phyloP scores from a whole-genome alignment of 306 rosid species.

The Lathyrus aphaca region DNA sequence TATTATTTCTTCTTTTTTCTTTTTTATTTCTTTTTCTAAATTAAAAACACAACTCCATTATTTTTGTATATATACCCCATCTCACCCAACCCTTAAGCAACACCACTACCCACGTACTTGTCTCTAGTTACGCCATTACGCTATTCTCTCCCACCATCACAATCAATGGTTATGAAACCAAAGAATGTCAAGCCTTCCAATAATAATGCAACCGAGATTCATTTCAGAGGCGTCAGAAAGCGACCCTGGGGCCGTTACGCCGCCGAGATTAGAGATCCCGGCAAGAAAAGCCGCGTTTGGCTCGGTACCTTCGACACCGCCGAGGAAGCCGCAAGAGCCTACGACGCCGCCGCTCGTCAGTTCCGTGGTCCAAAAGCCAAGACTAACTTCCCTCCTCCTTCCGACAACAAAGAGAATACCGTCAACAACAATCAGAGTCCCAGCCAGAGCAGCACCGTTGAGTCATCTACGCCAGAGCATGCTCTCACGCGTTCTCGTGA shows the following conservation, averaged over 20 bases:
- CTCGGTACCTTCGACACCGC: conserved; percentile 65
- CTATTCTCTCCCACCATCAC: conserved; percentile 7
- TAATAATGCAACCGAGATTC: conserved; percentile 44
- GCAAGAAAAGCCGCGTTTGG: conserved; percentile 65
- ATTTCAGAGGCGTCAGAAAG: conserved; percentile 57
- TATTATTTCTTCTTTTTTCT: neutral
- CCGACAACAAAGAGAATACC: neutral
- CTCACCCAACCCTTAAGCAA: neutral
- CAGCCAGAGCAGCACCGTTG: conserved; percentile 60
- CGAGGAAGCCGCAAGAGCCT: conserved; percentile 60
- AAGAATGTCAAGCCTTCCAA: conserved; percentile 16
- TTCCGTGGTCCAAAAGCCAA: conserved; percentile 62
- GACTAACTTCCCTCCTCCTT: conserved; percentile 43
- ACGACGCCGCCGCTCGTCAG: conserved; percentile 57
- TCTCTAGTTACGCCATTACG: neutral
- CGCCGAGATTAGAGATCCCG: conserved; percentile 62
- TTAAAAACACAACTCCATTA: neutral
- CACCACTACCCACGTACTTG: conserved; percentile 20
- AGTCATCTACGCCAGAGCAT: conserved; percentile 51
- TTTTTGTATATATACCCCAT: conserved; percentile 3
- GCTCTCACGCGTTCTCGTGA: conserved; percentile 40
- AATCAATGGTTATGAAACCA: conserved; percentile 39
- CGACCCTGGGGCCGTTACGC: conserved; percentile 67
- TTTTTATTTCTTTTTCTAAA: neutral
- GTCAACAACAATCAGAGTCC: conserved; percentile 33